phyloP scores from a whole-genome alignment of 805 yeast genomes.

The Wickerhamiella australiensis region DNA sequence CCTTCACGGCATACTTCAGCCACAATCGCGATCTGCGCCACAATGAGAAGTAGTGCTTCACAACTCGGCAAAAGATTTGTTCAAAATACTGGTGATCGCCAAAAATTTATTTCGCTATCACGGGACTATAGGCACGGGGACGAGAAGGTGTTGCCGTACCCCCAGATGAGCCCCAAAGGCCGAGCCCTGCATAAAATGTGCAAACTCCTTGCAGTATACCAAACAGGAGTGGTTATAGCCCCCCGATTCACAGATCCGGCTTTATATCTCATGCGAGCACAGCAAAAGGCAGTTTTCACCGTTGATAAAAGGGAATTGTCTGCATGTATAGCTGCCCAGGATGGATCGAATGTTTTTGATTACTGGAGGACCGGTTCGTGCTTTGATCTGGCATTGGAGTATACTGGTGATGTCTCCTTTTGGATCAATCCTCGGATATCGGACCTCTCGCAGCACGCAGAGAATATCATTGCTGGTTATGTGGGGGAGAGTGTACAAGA shows the following conservation, averaged over 20 bases:
- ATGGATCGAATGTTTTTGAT: not conserved
- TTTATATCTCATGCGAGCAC: not conserved
- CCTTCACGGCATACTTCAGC: not conserved
- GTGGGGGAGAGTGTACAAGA: not conserved
- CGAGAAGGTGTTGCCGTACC: not conserved
- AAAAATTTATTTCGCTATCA: not conserved
- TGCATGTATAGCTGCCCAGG: not conserved
- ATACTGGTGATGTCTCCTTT: not conserved
- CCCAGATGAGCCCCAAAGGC: constrained; percentile 2
- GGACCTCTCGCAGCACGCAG: not conserved
- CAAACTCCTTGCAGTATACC: not conserved
- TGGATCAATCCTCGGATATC: not conserved
- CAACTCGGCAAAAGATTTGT: not conserved
- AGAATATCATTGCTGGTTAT: not conserved
- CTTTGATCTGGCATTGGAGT: not conserved
- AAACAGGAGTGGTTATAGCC: not conserved
- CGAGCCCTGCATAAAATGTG: not conserved
- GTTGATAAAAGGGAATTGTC: not conserved
- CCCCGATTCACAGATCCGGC: constrained; percentile 2
- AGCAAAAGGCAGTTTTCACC: not conserved
- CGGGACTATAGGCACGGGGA: not conserved
- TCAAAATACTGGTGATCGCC: not conserved
- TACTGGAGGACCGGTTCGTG: not conserved
- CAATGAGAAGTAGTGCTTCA: not conserved
- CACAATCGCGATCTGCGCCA: not conserved